These are phyloP conservation scores for Magnolia officinalis DNA, from an alignment of 164 flowering plant species.

Conservation along the genomic window DNA sequence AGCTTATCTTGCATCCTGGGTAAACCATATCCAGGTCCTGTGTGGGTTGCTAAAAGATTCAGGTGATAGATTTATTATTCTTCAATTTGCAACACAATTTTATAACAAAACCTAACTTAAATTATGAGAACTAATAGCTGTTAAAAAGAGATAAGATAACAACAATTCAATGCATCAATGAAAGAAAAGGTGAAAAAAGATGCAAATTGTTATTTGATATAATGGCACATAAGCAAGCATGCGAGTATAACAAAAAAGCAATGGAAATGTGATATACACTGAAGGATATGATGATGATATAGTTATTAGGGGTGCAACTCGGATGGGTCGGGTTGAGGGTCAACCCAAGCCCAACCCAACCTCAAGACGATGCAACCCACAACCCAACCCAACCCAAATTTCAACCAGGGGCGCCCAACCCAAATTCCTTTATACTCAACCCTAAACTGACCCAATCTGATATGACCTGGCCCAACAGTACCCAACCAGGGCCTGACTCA, in stretches of 20 bases:
- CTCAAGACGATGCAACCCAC: no score
- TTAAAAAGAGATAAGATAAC: background rate
- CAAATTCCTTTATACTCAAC: no score
- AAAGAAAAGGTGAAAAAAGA: background rate
- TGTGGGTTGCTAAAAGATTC: background rate
- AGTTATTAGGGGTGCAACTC: background rate
- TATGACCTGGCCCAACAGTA: no score
- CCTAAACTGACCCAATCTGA: no score
- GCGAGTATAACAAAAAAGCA: background rate
- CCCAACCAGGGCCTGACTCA: no score
- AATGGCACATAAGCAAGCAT: no score
- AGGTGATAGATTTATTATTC: background rate
- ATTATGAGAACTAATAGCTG: background rate
- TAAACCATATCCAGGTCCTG: constrained; percentile 44
- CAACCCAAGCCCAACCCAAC: no score
- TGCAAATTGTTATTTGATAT: no score
- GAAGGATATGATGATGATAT: background rate
- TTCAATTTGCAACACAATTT: background rate
- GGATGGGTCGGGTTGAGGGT: no score
- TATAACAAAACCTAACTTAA: background rate
- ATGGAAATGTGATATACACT: background rate
- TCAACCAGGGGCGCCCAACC: no score
- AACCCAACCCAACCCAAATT: no score
- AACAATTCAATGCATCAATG: background rate
- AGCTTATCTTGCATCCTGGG: constrained; percentile 44